Evolutionary conservation across 2,329 filamentous ascomycete genomes (phyloP).

Genomic region (Hortaea sp.): DNA sequence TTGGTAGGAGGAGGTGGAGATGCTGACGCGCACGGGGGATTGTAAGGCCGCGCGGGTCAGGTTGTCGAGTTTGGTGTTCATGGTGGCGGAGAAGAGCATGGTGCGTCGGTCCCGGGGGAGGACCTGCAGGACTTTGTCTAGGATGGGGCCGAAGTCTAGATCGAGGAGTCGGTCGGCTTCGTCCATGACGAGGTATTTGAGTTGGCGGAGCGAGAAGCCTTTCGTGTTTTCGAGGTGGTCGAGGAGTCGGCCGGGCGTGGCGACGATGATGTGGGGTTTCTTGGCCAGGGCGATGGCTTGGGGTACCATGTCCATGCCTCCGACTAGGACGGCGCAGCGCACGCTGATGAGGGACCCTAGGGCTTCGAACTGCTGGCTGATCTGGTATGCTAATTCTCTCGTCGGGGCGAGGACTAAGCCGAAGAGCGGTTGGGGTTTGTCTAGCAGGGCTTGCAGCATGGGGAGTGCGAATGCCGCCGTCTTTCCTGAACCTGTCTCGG

Average conservation of each 20-base stretch:
- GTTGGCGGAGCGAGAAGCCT: constrained; percentile 71
- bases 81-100: constrained; percentile 87
- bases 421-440: constrained; percentile 76
- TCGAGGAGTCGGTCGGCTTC: constrained; percentile 88
- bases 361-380: constrained; percentile 76
- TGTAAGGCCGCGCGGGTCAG: constrained; percentile 80
- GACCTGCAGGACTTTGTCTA: constrained; percentile 89
- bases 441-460: constrained; percentile 81
- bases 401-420: constrained; percentile 88
- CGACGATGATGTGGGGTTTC: constrained; percentile 88
- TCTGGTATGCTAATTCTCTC: constrained; percentile 86
- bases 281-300: constrained; percentile 89
- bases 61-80: constrained; percentile 86
- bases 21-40: constrained; percentile 73
- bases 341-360: constrained; percentile 83
- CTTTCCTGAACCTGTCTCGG: constrained; percentile 93
- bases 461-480: constrained; percentile 91
- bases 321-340: constrained; percentile 67
- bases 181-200: constrained; percentile 90
- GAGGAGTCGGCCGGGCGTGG: constrained; percentile 77
- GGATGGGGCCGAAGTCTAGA: constrained; percentile 83
- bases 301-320: constrained; percentile 90
- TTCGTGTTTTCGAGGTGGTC: constrained; percentile 97
- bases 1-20: constrained; percentile 76
- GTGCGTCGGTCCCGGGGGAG: constrained; percentile 68